Evolutionary conservation across 2,329 filamentous ascomycete genomes (phyloP).

Genomic region (Dactylellina parvicollis): DNA sequence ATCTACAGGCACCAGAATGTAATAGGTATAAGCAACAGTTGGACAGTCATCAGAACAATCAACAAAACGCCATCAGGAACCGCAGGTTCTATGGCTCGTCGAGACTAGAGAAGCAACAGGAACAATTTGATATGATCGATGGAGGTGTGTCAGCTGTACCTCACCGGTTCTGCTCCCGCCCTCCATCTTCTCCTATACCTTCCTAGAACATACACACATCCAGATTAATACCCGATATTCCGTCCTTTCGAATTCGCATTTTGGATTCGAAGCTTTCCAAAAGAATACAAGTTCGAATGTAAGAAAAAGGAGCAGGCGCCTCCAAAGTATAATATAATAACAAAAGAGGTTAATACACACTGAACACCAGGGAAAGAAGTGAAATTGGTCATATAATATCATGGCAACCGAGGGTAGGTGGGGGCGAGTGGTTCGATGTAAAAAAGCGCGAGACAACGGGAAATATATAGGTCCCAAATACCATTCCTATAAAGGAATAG

Average conservation of each 20-base stretch:
- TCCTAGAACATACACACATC: slow-evolving; percentile 3
- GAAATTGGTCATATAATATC: background rate
- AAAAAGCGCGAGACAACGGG: background rate
- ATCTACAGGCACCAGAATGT: background rate
- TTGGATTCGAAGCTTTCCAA: background rate
- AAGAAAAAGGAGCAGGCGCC: background rate
- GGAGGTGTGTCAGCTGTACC: slow-evolving; percentile 9
- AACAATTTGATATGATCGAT: background rate
- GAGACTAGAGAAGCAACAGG: background rate
- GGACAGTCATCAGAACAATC: background rate
- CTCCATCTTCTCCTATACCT: slow-evolving; percentile 15
- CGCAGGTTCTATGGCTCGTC: background rate
- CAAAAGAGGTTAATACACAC: slow-evolving; percentile 28
- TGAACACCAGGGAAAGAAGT: slow-evolving; percentile 1
- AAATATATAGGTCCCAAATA: background rate
- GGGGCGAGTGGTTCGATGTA: background rate
- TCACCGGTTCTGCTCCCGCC: slow-evolving; percentile 22
- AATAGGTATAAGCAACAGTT: background rate
- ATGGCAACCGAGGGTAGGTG: slow-evolving; percentile 25
- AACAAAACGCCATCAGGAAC: background rate
- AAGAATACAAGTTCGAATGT: background rate
- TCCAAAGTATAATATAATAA: background rate
- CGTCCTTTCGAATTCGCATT: background rate
- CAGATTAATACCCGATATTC: background rate
- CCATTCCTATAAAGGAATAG: background rate